Base-by-base conservation (phyloP, 345 rosid genomes). In the Trapa bicornis region DNA sequence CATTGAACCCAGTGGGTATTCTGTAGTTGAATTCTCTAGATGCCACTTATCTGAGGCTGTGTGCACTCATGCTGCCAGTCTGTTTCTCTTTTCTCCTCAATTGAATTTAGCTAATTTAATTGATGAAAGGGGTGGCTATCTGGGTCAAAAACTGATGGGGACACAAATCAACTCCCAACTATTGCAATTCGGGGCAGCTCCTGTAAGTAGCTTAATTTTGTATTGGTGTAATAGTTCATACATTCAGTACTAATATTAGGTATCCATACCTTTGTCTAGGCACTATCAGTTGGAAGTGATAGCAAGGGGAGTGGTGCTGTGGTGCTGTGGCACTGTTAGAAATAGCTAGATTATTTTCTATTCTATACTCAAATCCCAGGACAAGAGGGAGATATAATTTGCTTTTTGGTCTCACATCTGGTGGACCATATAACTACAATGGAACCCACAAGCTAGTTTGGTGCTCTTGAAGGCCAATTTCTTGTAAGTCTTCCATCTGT, bases 131-230 rank as follows among this genome's bases (percentile, higher is more conserved):
- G 99, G 71, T 94, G 99, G 99, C 83, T 91, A 81, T 88, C 89
- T 67, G 99, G 99, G 65, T 69, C 77, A 74, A 94, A 88, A 83
- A 77, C 84, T 47, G 99, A 94, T 74, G 99, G 95, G 71, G 97
- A 90, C 72, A 72, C 84, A 54, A 91, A 78, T 77, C 96, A 87
- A 72, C 92, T 94, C 62, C 99, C 95, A 65, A 90, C 96, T 58
- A 87, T 94, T 84, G 96, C 99, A 72, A 79, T 88, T 94, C 71
- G 99, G 97, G 68, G 88, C 96, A 76, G 92, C 92, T 79, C 99
- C 99, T 70, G 99, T 94, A 82, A 29, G 92, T 84, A 70, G 73
- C 58, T 54, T 61, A 70, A 47, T 41, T 38, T 32, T 58, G 16
- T 9, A 38, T 53, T 17, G 60, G 5, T n/a, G 35, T 39, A 66